Conservation (phyloP, 805 yeast species). For the Pichia gijzeniarum region DNA sequence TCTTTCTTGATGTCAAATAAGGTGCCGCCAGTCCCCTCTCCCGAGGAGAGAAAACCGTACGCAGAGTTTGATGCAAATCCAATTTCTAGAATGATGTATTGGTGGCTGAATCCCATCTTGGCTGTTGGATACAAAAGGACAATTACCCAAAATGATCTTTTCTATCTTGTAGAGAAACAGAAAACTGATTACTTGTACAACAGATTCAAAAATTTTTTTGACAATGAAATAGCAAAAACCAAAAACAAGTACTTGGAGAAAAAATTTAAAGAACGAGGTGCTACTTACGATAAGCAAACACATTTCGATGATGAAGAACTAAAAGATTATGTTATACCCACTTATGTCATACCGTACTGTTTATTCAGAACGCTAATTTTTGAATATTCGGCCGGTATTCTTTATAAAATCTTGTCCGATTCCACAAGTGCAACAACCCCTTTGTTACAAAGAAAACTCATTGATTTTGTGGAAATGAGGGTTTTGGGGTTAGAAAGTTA, state of each 20-base stretch:
- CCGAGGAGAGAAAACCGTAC: conserved; percentile 44
- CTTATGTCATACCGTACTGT: conserved; percentile 28
- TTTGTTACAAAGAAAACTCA: conserved; percentile 55
- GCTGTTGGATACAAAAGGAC: conserved; percentile 68
- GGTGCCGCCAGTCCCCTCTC: conserved; percentile 44
- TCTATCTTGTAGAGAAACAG: conserved; percentile 36
- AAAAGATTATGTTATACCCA: conserved; percentile 20
- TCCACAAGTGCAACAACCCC: conserved; percentile 52
- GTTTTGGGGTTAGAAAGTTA: conserved; percentile 35
- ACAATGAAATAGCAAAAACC: conserved; percentile 25
- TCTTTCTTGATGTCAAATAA: conserved; percentile 43
- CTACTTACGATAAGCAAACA: conserved; percentile 17
- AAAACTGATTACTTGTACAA: conserved; percentile 36
- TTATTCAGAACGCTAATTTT: conserved; percentile 44
- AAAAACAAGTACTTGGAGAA: conserved; percentile 2
- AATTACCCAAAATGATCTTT: conserved; percentile 58
- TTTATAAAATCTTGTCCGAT: conserved; percentile 40
- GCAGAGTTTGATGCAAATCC: conserved; percentile 41
- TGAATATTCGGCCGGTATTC: conserved; percentile 36
- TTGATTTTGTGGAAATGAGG: conserved; percentile 52
- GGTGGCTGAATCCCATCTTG: conserved; percentile 66
- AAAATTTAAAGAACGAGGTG: conserved; percentile 12
- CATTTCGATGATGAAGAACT: conserved; percentile 16
- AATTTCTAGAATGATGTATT: conserved; percentile 44
- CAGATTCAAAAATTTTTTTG: conserved; percentile 32